Evolutionary conservation across 2,329 filamentous ascomycete species (phyloP).

Genomic region (Lachnellula subtilissima): DNA sequence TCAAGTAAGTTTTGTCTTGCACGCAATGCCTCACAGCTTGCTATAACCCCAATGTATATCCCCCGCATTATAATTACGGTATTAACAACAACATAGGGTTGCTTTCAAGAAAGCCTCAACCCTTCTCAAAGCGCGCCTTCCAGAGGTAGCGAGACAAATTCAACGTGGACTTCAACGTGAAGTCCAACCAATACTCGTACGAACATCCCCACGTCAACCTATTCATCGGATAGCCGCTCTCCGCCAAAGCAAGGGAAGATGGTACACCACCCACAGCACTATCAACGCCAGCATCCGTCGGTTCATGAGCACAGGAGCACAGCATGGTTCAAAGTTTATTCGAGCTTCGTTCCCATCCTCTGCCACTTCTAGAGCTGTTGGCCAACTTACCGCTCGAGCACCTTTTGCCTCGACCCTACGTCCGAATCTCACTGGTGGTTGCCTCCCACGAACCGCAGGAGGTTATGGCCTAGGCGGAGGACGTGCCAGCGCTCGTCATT

Average conservation of each 20-base stretch:
- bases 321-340: conserved; percentile 40
- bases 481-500: conserved; percentile 70
- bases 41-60: not conserved
- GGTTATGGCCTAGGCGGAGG: conserved; percentile 78
- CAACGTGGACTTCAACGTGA: conserved; percentile 42
- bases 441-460: conserved; percentile 76
- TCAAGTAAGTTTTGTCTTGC: conserved; percentile 24
- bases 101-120: conserved; percentile 43
- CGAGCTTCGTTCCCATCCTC: conserved; percentile 52
- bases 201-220: conserved; percentile 50
- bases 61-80: not conserved
- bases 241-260: conserved; percentile 58
- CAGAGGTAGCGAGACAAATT: conserved; percentile 37
- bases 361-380: conserved; percentile 49
- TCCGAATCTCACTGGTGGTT: conserved; percentile 86
- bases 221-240: conserved; percentile 55
- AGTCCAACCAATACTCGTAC: conserved; percentile 56
- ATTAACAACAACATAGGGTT: conserved; percentile 34
- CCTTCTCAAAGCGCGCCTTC: conserved; percentile 40
- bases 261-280: conserved; percentile 53
- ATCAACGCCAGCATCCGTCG: conserved; percentile 47
- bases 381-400: conserved; percentile 65
- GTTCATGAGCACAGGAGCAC: conserved; percentile 30
- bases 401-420: conserved; percentile 86
- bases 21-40: not conserved